Evolutionary conservation across 1,139 yeast genomes (phyloP), one percentile per base, ranked within the genome.

Genomic region (Candida sp.): DNA sequence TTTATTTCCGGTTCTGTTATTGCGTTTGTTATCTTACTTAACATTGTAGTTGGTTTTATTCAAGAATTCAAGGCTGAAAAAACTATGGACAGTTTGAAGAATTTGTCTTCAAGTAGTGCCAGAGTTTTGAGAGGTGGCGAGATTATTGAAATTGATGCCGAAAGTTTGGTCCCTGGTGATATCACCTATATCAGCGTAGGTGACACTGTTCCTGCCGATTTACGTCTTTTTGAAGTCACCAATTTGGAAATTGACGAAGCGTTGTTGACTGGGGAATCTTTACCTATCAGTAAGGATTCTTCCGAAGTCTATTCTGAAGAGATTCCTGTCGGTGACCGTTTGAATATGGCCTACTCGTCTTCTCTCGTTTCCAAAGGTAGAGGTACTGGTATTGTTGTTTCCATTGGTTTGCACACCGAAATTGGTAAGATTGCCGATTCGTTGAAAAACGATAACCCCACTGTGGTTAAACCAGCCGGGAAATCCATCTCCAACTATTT

Each of bases 201-300:
- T 37, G 75, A 70, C 50, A 74, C 77, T 29, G 56, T 77, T 5
- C 77, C 82, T 15, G 82, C 82, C 4, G 82, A 77, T 53, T 55
- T 75, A 47, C 61, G 81, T 45, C 55, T 74, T 12, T 49, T 68
- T 33, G 66, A 62, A 22, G 48, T 63, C 40, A 66, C 69, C 56
- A 64, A 68, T 43, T 66, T 74, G 50, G 72, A 73, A 47, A 73
- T 79, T 39, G 83, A 78, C 50, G 75, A 76, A 49, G 73, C 82
- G 5, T 64, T 77, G 35, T 62, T 78, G 39, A 78, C 83, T 2
- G 83, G 83, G 46, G 82, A 77, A 52, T 71, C 80, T 0, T 64
- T 71, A 40, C 76, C 79, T 12, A 63, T 73, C 2, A 55, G 55
- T 22, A 73, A 73, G 49, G 52, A 58, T 29, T 58, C 52, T 21